Base-by-base conservation (phyloP, 352 stramenopile genomes). In the Phytopythium ostracodes region DNA sequence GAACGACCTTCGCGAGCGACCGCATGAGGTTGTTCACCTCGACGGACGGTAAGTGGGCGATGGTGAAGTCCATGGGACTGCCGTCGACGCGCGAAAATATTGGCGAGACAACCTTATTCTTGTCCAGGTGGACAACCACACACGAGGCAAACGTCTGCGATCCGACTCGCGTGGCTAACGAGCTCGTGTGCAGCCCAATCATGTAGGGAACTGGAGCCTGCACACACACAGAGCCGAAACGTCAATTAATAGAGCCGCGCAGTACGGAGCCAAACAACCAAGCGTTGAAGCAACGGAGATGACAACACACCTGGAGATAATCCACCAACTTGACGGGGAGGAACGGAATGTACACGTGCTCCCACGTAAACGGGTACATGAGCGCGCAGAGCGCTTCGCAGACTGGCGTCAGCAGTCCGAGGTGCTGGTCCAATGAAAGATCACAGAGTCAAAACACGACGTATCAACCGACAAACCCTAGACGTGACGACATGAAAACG, bases 331-430 rank as follows among this genome's bases (percentile, higher is more conserved):
- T 81, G 40, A 88, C 71, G 0, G 88, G 88, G 2, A 94, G 79
- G 40, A 96, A 88, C 20, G 88, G 87, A 14, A 96, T 87, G 68
- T 92, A 96, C 25, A 94, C 87, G 65, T 96, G 88, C 49, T 89
- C 79, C 87, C 87, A 96, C 1, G 59, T 74, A 40, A 96, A 93
- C 6, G 88, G 88, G 59, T 89, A 96, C 35, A 96, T 63, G 44
- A 96, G 65, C n/a, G 82, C 74, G 46, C 68, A 81, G 12, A 96
- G 71, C 10, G 88, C 87, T 64, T 96, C 85, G 36, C 81, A 90
- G 33, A 94, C 76, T 25, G 83, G 81, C 4, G 81, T 94, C 31
- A 96, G 72, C 5, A 88, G 68, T 4, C 78, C 84, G 56, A 76
- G 66, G 38, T 94, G 78, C 79, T 91, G 33, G 29, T 22, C 15